These are phyloP conservation scores for Rhodotorula sp. DNA, from an alignment of 1,284 basidiomycete species.

Conservation along the genomic window DNA sequence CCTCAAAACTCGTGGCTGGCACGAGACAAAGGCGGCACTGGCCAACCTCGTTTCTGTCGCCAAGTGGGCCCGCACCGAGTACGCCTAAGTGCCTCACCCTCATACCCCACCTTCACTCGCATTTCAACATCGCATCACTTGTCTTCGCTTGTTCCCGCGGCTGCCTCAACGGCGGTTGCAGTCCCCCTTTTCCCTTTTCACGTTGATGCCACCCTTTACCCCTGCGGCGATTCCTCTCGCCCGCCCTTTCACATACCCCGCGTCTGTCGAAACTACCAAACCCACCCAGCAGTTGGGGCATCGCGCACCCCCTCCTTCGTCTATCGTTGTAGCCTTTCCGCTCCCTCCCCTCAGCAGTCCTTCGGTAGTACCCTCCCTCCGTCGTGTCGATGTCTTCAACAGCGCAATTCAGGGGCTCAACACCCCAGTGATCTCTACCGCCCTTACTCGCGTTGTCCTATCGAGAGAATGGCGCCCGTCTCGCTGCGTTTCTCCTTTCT, in stretches of 20 bases:
- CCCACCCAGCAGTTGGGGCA: slow-evolving; percentile 2
- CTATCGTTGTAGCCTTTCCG: not conserved
- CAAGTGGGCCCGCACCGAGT: slow-evolving; percentile 41
- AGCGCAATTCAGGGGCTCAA: slow-evolving; percentile 20
- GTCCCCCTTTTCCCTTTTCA: not conserved
- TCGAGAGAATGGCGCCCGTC: too few relatives aligned
- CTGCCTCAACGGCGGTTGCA: slow-evolving; percentile 24
- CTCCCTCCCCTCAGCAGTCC: not conserved
- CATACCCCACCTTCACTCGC: slow-evolving; percentile 9
- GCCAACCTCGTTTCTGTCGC: slow-evolving; percentile 72
- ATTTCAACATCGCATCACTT: slow-evolving; percentile 19
- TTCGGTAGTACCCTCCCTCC: not conserved
- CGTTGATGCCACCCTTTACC: not conserved
- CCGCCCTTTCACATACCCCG: slow-evolving; percentile 16
- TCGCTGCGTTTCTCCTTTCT: too few relatives aligned
- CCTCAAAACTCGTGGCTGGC: slow-evolving; percentile 75
- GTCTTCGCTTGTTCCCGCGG: not conserved
- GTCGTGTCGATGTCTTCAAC: slow-evolving; percentile 16
- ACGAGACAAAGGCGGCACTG: slow-evolving; percentile 87
- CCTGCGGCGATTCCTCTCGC: slow-evolving; percentile 31
- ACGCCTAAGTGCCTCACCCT: slow-evolving; percentile 8
- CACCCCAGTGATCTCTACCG: slow-evolving; percentile 16
- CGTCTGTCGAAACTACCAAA: not conserved
- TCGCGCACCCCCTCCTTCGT: not conserved
- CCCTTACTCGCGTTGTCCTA: too few relatives aligned